Evolutionary conservation across 2,329 filamentous ascomycete genomes (phyloP).

Genomic region (Periconia digitata): DNA sequence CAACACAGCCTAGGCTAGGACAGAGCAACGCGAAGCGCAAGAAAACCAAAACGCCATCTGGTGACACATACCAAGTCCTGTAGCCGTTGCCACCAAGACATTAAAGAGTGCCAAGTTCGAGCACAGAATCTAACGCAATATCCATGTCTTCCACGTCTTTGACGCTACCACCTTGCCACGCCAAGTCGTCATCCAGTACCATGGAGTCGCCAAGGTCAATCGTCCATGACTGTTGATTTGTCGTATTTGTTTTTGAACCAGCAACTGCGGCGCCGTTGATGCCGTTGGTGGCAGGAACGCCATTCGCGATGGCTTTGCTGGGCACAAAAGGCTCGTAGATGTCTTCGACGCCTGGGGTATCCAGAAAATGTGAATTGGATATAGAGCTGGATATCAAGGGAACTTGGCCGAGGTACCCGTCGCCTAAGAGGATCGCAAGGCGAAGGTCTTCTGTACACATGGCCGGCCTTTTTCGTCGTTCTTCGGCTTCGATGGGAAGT

Average conservation of each 20-base stretch:
- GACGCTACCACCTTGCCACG: slow-evolving; percentile 44
- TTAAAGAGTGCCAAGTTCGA: slow-evolving; percentile 30
- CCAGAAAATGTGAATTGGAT: slow-evolving; percentile 66
- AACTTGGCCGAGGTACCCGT: slow-evolving; percentile 75
- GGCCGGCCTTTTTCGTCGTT: slow-evolving; percentile 69
- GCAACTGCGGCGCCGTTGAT: slow-evolving; percentile 9
- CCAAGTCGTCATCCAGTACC: slow-evolving; percentile 37
- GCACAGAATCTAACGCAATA: slow-evolving; percentile 43
- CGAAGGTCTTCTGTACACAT: slow-evolving; percentile 78
- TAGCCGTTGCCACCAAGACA: too few species aligned
- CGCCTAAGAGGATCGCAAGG: slow-evolving; percentile 73
- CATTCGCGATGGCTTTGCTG: slow-evolving; percentile 7
- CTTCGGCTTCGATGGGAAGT: slow-evolving; percentile 78
- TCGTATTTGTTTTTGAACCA: slow-evolving; percentile 5
- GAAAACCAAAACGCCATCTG: too few species aligned
- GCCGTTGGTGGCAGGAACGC: slow-evolving; percentile 4
- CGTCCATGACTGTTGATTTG: slow-evolving; percentile 13
- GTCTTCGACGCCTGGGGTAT: slow-evolving; percentile 45
- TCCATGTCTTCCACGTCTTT: slow-evolving; percentile 31
- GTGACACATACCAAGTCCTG: too few species aligned
- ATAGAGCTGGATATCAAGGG: slow-evolving; percentile 73
- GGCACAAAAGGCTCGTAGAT: slow-evolving; percentile 10
- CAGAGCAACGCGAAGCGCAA: too few species aligned
- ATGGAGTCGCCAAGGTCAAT: slow-evolving; percentile 36
- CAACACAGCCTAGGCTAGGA: too few species aligned